Evolutionary conservation across 2,329 filamentous ascomycete genomes (phyloP).

Genomic region (Diaporthe longicolla): DNA sequence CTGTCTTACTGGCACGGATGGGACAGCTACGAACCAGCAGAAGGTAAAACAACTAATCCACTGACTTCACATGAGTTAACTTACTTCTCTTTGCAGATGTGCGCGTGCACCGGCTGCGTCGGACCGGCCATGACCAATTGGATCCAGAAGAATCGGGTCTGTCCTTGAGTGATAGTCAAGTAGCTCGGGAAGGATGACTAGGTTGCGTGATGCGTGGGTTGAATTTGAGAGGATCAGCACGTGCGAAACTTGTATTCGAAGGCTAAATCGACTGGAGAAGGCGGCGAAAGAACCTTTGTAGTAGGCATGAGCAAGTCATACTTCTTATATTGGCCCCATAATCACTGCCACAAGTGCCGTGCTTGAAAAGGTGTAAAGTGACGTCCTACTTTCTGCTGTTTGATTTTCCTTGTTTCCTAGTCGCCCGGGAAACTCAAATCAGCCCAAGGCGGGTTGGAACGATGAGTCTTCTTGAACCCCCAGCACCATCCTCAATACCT

Average conservation of each 20-base stretch:
- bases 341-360: too few species aligned
- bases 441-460: too few species aligned
- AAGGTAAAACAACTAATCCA: neutral
- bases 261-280: too few species aligned
- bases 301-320: too few species aligned
- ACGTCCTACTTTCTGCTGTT: too few species aligned
- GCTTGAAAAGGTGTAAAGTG: too few species aligned
- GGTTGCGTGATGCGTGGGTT: neutral
- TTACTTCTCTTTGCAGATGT: neutral
- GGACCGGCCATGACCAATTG: conserved; percentile 9
- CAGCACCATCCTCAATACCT: neutral
- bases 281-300: too few species aligned
- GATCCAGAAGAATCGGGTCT: conserved; percentile 10
- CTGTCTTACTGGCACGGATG: conserved; percentile 18
- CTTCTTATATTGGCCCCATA: too few species aligned
- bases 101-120: conserved; percentile 22
- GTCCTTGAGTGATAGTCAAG: neutral
- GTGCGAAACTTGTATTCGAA: too few species aligned
- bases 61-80: neutral
- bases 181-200: neutral
- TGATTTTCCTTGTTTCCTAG: too few species aligned
- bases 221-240: neutral
- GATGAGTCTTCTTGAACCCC: too few species aligned
- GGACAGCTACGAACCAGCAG: conserved; percentile 18
- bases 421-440: too few species aligned